phyloP scores from a whole-genome alignment of 139 green algal genomes.

The Closterium sp. region DNA sequence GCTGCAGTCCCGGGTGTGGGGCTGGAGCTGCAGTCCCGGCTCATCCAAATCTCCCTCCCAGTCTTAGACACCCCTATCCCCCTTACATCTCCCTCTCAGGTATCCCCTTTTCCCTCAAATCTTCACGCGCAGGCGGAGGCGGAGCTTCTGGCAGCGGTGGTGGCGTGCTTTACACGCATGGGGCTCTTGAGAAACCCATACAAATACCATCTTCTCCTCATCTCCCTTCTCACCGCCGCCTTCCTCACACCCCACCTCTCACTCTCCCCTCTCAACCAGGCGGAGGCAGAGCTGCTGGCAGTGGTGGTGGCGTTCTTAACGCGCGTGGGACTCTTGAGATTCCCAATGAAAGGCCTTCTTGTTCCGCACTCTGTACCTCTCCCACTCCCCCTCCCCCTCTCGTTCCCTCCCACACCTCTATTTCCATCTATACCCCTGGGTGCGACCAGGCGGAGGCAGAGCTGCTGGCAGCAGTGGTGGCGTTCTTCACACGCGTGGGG shows the following conservation, averaged over 20 bases:
- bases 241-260: not conserved
- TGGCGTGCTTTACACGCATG: constrained; percentile 73
- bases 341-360: not conserved
- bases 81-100: too few relatives aligned
- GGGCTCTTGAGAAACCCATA: constrained; percentile 53
- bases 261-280: not conserved
- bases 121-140: constrained; percentile 73
- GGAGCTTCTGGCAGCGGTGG: constrained; percentile 89
- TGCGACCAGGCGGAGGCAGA: constrained; percentile 81
- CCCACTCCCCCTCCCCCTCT: not conserved
- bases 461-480: constrained; percentile 84
- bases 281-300: not conserved
- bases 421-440: too few relatives aligned
- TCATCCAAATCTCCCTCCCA: too few relatives aligned
- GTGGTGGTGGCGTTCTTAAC: too few relatives aligned
- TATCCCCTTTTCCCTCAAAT: not conserved
- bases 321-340: too few relatives aligned
- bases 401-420: too few relatives aligned
- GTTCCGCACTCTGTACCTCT: not conserved
- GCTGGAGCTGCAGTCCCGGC: too few relatives aligned
- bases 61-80: too few relatives aligned
- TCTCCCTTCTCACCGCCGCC: too few relatives aligned
- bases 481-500: constrained; percentile 75
- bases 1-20: too few relatives aligned
- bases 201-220: too few relatives aligned